Base-by-base conservation (phyloP, 2,329 filamentous ascomycete species). In the Falciphora oryzae region DNA sequence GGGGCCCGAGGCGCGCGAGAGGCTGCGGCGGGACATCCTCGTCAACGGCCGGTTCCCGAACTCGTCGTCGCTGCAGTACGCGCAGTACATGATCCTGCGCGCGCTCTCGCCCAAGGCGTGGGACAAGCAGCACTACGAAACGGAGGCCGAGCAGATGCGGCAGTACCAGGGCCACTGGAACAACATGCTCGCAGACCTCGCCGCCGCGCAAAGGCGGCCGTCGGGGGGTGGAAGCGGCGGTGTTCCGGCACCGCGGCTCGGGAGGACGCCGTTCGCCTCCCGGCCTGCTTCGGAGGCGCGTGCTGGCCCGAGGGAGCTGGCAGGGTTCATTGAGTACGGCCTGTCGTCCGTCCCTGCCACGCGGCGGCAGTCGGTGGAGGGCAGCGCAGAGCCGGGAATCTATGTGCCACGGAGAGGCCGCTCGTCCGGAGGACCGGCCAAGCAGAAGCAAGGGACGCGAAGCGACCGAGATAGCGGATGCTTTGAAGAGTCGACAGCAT, bases 51-150 rank as follows among this genome's bases (percentile, higher is more conserved):
- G 22, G 8, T 60, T 60, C 18, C 29, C 22, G 14, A 28, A 32
- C 16, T 60, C 58, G 22, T 35, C 58, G 22, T 22, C 25, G 22
- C 25, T 38, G 11, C 58, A 60, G 28, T 60, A 14, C 11, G 35
- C 11, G 6, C 58, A 60, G 58, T 60, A 38, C 58, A 11, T 14
- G 14, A 60, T 25, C 4, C 58, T 60, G 6, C 58, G 31, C 22
- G 58, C 58, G 22, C 58, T 60, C 35, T 60, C 58, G 31, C 31
- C 22, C 8, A 10, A 28, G 22, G 58, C 22, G 2, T 25, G n/a
- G 31, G 58, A 60, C 58, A 60, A 60, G 58, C 31, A 29, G 10
- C 29, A 35, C 31, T 60, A 60, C 29, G 31, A 44, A 16, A 22
- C 38, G 16, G 16, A 44, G 38, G 38, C 38, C 38, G 38, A 44